Base-by-base conservation (phyloP, 495 filamentous ascomycete species). In the Usnea hakonensis region DNA sequence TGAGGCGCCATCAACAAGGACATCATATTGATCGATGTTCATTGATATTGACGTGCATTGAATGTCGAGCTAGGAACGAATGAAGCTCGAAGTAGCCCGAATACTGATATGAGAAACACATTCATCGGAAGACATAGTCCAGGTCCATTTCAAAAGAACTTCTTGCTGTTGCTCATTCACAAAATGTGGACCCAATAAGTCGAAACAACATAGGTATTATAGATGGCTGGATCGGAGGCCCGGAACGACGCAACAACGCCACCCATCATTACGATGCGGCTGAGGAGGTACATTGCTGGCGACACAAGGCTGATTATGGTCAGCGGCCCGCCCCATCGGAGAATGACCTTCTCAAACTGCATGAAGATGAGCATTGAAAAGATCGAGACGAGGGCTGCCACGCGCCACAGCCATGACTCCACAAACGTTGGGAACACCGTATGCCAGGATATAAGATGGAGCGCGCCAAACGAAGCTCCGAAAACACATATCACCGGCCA, bases 271-370 rank as follows among this genome's bases (percentile, higher is more conserved):
- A 65, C 57, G 38, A 73, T 62, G 44, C 69, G 71, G 52, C 69
- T 71, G 26, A 70, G 33, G n/a, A 73, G 55, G 64, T 73, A 73
- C 21, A 74, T 46, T 32, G 43, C 65, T 19, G 73, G 72, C 5
- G 69, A 71, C 11, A 67, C 56, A 38, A 75, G 52, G 54, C 69
- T 70, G 48, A 73, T 50, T 13, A 73, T 55, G 11, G 71, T 73
- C 55, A 72, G 56, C 38, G 67, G 64, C 17, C 72, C 73, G 23
- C 65, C 62, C 69, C 72, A 73, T 2, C 70, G 65, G 23, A 74
- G 48, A 30, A 71, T 64, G 43, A 74, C 70, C 57, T 70, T 73
- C 55, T 73, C 66, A 57, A 68, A 75, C 37, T 75, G 71, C 72
- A 75, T 75, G 61, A 74, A 73, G 28, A 73, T 62, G 35, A 75